A percentile compares a stretch with the other conserved stretches of the same genome.
These are phyloP conservation scores for Bidens hawaiensis DNA, from an alignment of 140 eudicot genomes.

Conservation along the genomic window DNA sequence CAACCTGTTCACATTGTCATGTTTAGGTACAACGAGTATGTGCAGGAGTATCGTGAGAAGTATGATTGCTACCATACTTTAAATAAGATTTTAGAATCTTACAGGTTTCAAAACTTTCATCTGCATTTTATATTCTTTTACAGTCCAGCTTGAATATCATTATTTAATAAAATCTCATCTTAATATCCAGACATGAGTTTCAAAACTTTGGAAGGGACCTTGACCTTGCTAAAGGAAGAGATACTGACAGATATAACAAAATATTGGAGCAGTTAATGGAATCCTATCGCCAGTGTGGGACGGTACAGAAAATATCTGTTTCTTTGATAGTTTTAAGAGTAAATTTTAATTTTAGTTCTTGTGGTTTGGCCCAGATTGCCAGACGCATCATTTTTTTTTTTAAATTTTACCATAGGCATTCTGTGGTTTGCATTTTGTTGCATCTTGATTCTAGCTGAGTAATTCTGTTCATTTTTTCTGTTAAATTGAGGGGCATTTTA, in stretches of 20 bases:
- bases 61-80: constrained; percentile 62
- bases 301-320: constrained; percentile 37
- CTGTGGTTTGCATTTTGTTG: too few species aligned
- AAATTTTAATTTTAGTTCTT: too few species aligned
- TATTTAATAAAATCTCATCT: constrained; percentile 20
- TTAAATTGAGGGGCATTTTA: too few species aligned
- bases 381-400: too few species aligned
- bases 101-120: constrained; percentile 48
- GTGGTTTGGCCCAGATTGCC: too few species aligned
- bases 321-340: too few species aligned
- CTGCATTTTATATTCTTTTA: neutral
- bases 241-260: constrained; percentile 51
- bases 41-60: constrained; percentile 86
- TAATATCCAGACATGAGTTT: constrained; percentile 56
- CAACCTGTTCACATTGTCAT: neutral
- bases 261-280: constrained; percentile 60
- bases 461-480: too few species aligned
- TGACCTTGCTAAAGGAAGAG: constrained; percentile 76
- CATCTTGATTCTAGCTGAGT: too few species aligned
- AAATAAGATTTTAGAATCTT: constrained; percentile 62
- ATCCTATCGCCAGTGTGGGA: constrained; percentile 71
- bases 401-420: too few species aligned
- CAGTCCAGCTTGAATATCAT: constrained; percentile 16
- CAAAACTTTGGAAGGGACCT: constrained; percentile 61
- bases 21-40: constrained; percentile 79